These are phyloP conservation scores for Domatiomyces globalis DNA, from an alignment of 2,329 filamentous ascomycete species.

Conservation along the genomic window DNA sequence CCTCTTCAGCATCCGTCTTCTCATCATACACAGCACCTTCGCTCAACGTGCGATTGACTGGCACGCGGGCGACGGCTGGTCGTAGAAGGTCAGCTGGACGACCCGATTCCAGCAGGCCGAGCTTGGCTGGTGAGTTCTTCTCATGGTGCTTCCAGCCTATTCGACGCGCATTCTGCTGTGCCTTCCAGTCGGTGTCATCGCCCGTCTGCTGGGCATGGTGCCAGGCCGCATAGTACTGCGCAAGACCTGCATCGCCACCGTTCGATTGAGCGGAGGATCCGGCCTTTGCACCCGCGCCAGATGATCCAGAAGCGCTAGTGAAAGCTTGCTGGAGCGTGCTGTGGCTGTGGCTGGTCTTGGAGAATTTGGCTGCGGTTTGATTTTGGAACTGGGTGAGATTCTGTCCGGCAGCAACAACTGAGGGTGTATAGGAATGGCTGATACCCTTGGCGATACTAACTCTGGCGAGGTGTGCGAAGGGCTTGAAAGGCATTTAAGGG, in stretches of 20 bases:
- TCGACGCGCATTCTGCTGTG: constrained; percentile 75
- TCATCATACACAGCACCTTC: constrained; percentile 42
- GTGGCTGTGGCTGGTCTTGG: constrained; percentile 39
- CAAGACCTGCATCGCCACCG: constrained; percentile 52
- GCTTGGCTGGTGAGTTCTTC: constrained; percentile 26
- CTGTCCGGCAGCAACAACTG: constrained; percentile 88
- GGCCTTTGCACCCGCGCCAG: constrained; percentile 37
- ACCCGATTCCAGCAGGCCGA: constrained; percentile 16
- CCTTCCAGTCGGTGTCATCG: constrained; percentile 70
- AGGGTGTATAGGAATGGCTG: constrained; percentile 95
- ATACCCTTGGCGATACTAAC: constrained; percentile 94
- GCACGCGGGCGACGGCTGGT: constrained; percentile 6
- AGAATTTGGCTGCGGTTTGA: constrained; percentile 37
- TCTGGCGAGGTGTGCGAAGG: constrained; percentile 73
- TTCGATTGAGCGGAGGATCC: constrained; percentile 39
- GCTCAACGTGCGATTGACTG: constrained; percentile 37
- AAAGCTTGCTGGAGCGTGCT: constrained; percentile 56
- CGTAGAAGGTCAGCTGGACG: constrained; percentile 14
- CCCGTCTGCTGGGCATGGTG: constrained; percentile 59
- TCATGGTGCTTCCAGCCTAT: constrained; percentile 67
- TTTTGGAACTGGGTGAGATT: constrained; percentile 45
- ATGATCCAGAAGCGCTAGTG: constrained; percentile 42
- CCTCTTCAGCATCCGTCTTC: constrained; percentile 34
- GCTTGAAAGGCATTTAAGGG: constrained; percentile 78
- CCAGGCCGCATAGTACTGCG: constrained; percentile 83